A percentile compares a stretch with the other conserved stretches of the same genome.
phyloP scores from a whole-genome alignment of 2,329 filamentous ascomycete genomes.

The Xylaria sp. region DNA sequence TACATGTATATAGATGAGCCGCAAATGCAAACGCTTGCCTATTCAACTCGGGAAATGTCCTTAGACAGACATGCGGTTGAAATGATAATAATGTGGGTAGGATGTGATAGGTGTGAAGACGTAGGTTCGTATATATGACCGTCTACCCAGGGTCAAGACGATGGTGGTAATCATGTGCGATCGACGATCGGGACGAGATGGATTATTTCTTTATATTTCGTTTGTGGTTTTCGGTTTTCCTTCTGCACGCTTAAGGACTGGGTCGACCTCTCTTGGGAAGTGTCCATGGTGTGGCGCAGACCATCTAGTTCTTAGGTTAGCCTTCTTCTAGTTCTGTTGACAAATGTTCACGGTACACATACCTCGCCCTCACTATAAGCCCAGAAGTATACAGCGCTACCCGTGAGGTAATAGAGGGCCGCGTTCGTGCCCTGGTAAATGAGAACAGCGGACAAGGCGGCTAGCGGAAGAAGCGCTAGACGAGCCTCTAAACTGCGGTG shows the following conservation, averaged over 20 bases:
- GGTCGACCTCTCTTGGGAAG: conserved; percentile 65
- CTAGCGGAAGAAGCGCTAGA: conserved; percentile 83
- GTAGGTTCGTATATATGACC: conserved; percentile 4
- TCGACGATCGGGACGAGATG: conserved; percentile 1
- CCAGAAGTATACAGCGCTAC: conserved; percentile 91
- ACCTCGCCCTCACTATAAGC: conserved; percentile 98
- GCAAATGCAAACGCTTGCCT: conserved; percentile 11
- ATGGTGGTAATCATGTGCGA: neutral
- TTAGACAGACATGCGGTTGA: neutral
- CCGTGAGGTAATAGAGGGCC: conserved; percentile 90
- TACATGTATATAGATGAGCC: neutral
- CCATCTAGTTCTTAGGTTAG: conserved; percentile 58
- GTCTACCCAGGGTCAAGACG: neutral
- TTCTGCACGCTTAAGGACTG: conserved; percentile 13
- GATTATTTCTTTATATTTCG: neutral
- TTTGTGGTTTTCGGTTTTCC: neutral
- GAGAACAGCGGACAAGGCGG: conserved; percentile 76
- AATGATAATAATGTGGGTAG: neutral
- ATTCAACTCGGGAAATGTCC: neutral
- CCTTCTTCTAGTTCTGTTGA: neutral
- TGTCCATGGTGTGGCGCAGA: conserved; percentile 76
- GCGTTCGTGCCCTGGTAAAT: conserved; percentile 94
- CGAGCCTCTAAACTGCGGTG: conserved; percentile 91
- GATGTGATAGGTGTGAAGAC: neutral
- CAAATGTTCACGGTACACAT: conserved; percentile 50